Evolutionary conservation across 2,329 filamentous ascomycete species (phyloP), one percentile per base, ranked within the genome.

Genomic region (Endocalyx cinctus): DNA sequence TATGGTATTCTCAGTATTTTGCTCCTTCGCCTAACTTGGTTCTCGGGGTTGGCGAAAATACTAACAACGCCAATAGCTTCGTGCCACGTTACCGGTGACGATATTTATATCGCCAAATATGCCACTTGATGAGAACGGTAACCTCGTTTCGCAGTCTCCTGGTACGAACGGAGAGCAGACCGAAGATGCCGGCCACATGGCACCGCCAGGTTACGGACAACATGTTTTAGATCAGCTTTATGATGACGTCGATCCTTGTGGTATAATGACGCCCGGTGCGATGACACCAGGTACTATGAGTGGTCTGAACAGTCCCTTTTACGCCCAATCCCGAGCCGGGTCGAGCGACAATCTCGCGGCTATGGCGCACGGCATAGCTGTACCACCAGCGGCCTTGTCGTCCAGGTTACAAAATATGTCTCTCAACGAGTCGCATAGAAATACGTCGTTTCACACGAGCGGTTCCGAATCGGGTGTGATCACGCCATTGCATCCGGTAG

Each of bases 31-130:
- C 48, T 27, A 51, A 34, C 23, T 27, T n/a, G n/a, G n/a, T n/a
- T n/a, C n/a, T n/a, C n/a, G n/a, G n/a, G n/a, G n/a, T n/a, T n/a
- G n/a, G n/a, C n/a, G n/a, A n/a, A n/a, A n/a, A n/a, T n/a, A n/a
- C n/a, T n/a, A n/a, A n/a, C n/a, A n/a, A n/a, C n/a, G n/a, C n/a
- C n/a, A n/a, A 15, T 38, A 85, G 79, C 77, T 96, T 33, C 83
- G 90, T 33, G 90, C 90, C 29, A 92, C 88, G 26, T 77, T 97
- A 19, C 89, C 92, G 2, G 77, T 97, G 12, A 87, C 87, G 34
- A 82, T 98, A 25, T 96, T 95, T 63, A 96, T 97, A 46, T 98
- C 92, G 5, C 90, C 92, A 1, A 92, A 92, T 53, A 79, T 95
- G 50, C 84, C 87, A 0, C 77, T 96, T 23, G 87, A 92, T 50